Evolutionary conservation across 1,139 yeast species (phyloP).

Genomic region (Taphrina sp.): DNA sequence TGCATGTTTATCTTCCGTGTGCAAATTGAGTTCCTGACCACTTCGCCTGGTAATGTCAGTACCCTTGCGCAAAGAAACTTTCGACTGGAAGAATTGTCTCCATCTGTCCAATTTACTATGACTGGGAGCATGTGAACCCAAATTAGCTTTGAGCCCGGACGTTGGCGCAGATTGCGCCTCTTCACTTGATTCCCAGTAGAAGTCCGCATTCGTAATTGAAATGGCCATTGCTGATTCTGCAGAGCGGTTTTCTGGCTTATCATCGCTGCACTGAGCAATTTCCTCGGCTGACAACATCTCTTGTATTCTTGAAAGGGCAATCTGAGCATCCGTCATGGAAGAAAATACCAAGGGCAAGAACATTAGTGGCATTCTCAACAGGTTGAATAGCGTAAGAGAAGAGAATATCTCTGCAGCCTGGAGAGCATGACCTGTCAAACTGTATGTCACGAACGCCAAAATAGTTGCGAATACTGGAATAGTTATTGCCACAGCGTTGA

Average conservation of each 20-base stretch:
- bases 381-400: conserved; percentile 71
- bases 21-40: not conserved
- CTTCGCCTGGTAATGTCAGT: not conserved
- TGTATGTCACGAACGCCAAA: conserved; percentile 69
- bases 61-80: too few species aligned
- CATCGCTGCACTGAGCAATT: conserved; percentile 38
- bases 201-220: conserved; percentile 54
- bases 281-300: conserved; percentile 53
- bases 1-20: not conserved
- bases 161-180: not conserved
- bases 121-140: not conserved
- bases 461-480: conserved; percentile 68
- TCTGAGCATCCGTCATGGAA: conserved; percentile 63
- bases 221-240: conserved; percentile 48
- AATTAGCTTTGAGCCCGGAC: not conserved
- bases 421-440: conserved; percentile 53
- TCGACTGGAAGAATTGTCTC: not conserved
- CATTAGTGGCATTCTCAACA: conserved; percentile 67
- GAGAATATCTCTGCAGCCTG: conserved; percentile 75
- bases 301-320: conserved; percentile 62
- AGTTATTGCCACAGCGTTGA: conserved; percentile 58
- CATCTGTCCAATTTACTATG: not conserved
- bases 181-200: conserved; percentile 59
- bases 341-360: conserved; percentile 62
- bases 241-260: not conserved